Base-by-base conservation (phyloP, 345 rosid species). In the Dovyalis caffra region DNA sequence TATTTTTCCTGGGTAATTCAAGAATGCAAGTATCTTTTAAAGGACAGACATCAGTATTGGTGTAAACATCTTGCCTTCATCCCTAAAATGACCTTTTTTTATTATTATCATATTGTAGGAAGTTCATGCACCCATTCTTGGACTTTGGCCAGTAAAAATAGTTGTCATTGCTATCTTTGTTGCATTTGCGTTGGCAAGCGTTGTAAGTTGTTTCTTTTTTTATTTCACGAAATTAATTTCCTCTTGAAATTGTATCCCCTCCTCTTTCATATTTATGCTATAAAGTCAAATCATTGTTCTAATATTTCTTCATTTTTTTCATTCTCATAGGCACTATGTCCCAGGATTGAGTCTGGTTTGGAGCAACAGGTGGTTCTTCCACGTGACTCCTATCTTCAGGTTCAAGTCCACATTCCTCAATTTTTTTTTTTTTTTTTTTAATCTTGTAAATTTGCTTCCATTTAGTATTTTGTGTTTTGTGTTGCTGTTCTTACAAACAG, bases 321-420 rank as follows among this genome's bases (percentile, higher is more conserved):
- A 67, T 81, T 56, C 47, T 75, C 56, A 53, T 73, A 95, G 99
- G 97, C 97, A 31, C 84, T 95, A 68, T 85, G 91, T 66, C 89
- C 97, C 31, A 87, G 99, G 76, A 87, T 92, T 63, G 92, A 92
- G 76, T 88, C 97, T 76, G 99, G 99, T 83, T 84, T 95, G 88
- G 99, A 95, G 76, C 99, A 95, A 80, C 86, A 92, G 81, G 88
- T 92, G 83, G 99, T 95, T 80, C 99, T 95, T 84, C 99, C 99
- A 11, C 89, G 82, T 34, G 97, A 95, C 79, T 95, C 99, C 3
- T 95, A 95, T 84, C 97, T 95, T 82, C 99, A 95, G 96, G 98
- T 92, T 87, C 65, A 66, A 74, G 60, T 37, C 64, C 14, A 16
- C 26, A 43, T 21, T 1, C 20, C 33, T 47, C 12, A 29, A 7